Conservation (phyloP, 495 filamentous ascomycete genomes). For the Penicillium crystallinum region DNA sequence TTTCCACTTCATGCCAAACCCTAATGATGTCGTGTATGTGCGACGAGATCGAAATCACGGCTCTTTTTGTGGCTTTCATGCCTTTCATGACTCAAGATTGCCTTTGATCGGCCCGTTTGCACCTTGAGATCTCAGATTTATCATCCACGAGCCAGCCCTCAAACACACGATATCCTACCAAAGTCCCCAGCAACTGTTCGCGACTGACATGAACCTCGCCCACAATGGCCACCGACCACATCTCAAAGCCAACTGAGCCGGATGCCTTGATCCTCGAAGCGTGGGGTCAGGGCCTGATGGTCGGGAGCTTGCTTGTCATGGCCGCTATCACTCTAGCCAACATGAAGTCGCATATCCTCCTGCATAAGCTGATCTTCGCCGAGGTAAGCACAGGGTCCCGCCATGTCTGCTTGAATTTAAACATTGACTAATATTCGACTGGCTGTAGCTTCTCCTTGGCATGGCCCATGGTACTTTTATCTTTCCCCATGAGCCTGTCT, state of each 20-base stretch:
- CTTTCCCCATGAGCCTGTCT: constrained; percentile 36
- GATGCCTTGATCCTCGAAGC: constrained; percentile 42
- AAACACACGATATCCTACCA: not conserved
- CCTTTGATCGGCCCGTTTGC: not conserved
- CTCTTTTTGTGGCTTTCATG: constrained; percentile 1
- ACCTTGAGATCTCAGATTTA: not conserved
- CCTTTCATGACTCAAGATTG: not conserved
- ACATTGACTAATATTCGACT: not conserved
- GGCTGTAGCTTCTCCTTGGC: constrained; percentile 26
- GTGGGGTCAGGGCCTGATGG: constrained; percentile 46
- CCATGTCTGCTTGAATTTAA: not conserved
- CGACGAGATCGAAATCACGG: constrained; percentile 1
- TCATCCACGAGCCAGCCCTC: not conserved
- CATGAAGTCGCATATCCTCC: constrained; percentile 36
- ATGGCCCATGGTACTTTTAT: constrained; percentile 44
- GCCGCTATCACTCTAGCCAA: constrained; percentile 38
- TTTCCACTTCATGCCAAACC: not conserved
- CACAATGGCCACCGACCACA: constrained; percentile 15
- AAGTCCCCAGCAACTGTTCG: not conserved
- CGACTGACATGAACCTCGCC: not conserved
- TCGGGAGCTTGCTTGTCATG: constrained; percentile 46
- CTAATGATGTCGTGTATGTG: constrained; percentile 6
- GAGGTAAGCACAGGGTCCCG: constrained; percentile 26
- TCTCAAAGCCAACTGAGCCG: constrained; percentile 28
- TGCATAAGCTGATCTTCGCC: constrained; percentile 44